These are phyloP conservation scores for Tetrahymena malaccensis DNA, from an alignment of 73 alveolate species.

Conservation along the genomic window DNA sequence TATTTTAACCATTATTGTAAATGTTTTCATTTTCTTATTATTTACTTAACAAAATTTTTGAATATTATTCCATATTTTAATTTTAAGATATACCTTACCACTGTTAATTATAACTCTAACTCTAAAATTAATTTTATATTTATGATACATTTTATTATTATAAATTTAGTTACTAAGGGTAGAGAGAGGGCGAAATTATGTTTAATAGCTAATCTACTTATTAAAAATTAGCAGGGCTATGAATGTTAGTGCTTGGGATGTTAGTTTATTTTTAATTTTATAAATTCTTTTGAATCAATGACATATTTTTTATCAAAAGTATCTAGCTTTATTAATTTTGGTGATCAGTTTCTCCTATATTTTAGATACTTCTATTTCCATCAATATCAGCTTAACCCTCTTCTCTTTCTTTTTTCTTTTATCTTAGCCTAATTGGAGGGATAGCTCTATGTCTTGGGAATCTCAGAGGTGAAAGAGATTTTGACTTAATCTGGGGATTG, in stretches of 20 bases:
- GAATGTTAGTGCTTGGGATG: not conserved
- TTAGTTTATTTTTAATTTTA: not conserved
- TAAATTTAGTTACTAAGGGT: not conserved
- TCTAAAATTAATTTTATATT: no score
- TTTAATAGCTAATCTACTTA: not conserved
- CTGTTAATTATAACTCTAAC: not conserved
- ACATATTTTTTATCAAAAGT: not conserved
- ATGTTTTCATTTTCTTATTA: not conserved
- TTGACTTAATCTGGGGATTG: not conserved
- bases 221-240: not conserved
- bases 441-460: not conserved
- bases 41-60: not conserved
- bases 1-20: no score
- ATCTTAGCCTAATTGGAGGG: not conserved
- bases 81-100: not conserved
- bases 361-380: not conserved
- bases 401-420: not conserved
- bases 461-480: not conserved
- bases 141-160: not conserved
- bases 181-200: not conserved
- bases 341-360: not conserved
- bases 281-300: not conserved
- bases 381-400: not conserved
- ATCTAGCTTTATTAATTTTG: not conserved
- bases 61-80: not conserved